Conservation (phyloP, 2,329 filamentous ascomycete genomes). For the Curvularia sp. region DNA sequence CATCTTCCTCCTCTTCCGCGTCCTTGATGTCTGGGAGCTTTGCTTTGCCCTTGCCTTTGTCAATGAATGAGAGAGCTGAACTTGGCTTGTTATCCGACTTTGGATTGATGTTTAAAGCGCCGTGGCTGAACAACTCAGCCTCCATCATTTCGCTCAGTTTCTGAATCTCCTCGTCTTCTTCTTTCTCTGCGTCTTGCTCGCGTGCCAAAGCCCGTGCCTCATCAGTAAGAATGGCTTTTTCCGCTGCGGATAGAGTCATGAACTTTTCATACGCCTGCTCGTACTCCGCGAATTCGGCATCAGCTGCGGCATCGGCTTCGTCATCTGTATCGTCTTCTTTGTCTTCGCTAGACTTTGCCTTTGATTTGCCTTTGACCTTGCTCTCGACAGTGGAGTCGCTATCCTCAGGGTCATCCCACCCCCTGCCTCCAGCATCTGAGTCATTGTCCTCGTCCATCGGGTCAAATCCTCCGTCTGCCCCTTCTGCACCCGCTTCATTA, state of each 20-base stretch:
- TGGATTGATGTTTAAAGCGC: constrained; percentile 63
- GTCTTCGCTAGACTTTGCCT: constrained; percentile 66
- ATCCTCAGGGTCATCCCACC: constrained; percentile 54
- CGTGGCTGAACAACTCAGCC: constrained; percentile 72
- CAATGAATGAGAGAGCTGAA: constrained; percentile 10
- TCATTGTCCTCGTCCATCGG: constrained; percentile 73
- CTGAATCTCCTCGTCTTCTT: constrained; percentile 65
- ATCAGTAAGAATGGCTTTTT: constrained; percentile 44
- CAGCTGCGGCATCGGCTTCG: constrained; percentile 64
- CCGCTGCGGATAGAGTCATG: constrained; percentile 71
- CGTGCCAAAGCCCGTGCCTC: constrained; percentile 46
- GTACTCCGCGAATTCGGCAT: constrained; percentile 72
- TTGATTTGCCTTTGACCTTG: constrained; percentile 52
- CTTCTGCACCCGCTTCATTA: constrained; percentile 79
- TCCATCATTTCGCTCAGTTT: constrained; percentile 75
- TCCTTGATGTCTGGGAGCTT: constrained; percentile 25
- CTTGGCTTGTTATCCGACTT: constrained; percentile 23
- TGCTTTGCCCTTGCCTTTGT: constrained; percentile 24
- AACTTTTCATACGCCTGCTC: constrained; percentile 84
- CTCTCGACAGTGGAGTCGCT: constrained; percentile 49
- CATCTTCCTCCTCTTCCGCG: constrained; percentile 47
- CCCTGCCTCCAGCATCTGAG: constrained; percentile 57
- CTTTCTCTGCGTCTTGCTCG: constrained; percentile 52
- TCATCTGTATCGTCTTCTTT: constrained; percentile 37
- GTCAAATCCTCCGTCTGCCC: constrained; percentile 68